Base-by-base conservation (phyloP, 2,329 filamentous ascomycete genomes). In the Phyllosticta capitalensis region DNA sequence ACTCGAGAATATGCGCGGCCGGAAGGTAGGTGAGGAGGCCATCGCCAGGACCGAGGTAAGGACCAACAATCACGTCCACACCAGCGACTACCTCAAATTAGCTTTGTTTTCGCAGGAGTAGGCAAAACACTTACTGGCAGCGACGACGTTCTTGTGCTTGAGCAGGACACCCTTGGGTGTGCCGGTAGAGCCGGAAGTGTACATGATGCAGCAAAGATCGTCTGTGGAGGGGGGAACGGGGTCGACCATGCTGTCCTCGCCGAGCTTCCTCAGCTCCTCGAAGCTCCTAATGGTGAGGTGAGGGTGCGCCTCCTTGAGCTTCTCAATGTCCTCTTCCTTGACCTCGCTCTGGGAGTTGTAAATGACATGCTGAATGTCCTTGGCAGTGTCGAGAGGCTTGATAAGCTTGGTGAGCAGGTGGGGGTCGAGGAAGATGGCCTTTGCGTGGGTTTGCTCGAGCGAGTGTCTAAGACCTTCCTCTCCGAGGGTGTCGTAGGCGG, bases 1-100 rank as follows among this genome's bases (percentile, higher is more conserved):
- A 94, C 74, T 99, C 94, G 67, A 99, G 85, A 68, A 97, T 97
- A 71, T 99, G 94, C 1, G 94, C 92, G 57, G 95, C 85, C 1
- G 94, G 94, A 14, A 99, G 83, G 74, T 97, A 99, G 21, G 92
- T 90, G 52, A 99, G 82, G 51, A 97, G 80, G 52, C 83, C 82
- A 66, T 99, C 94, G 52, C 82, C 84, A 61, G 87, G 85, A 62
- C 86, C 87, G 55, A 97, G 83, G 67, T 87, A 87, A 61, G 87
- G 84, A 21, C 88, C 89, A 54, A 97, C 85, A 63, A 90, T 85
- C 50, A 82, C 82, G 69, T 87, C 83, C 52, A 96, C 83, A 71
- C 94, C 94, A 53, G 92, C 88, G 64, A 96, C 76, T 74, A 63
- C 30, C 38, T 12, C 61, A 51, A 21, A 38, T 55, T 17, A 22